phyloP scores from a whole-genome alignment of 306 rosid genomes.

The Glycine soja region DNA sequence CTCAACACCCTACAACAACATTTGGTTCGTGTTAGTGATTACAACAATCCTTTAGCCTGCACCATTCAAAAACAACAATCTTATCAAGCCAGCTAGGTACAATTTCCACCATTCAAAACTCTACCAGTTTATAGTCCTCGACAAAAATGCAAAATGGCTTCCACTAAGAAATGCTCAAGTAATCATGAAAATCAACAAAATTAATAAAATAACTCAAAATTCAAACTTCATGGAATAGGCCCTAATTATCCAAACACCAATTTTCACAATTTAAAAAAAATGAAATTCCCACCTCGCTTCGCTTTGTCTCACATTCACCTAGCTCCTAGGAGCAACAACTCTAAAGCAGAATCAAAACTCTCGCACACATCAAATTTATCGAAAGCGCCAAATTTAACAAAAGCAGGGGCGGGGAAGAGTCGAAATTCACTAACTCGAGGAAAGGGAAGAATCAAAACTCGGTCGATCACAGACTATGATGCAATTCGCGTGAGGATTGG shows the following conservation, averaged over 20 bases:
- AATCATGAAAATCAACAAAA: conserved; percentile 12
- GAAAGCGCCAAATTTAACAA: conserved; percentile 32
- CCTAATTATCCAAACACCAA: conserved; percentile 29
- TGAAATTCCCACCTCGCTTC: conserved; percentile 27
- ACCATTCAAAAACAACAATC: conserved; percentile 39
- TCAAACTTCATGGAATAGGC: neutral
- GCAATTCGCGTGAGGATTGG: neutral
- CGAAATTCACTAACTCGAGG: conserved; percentile 54
- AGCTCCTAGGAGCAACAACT: conserved; percentile 36
- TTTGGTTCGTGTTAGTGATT: conserved; percentile 1
- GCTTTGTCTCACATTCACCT: conserved; percentile 16
- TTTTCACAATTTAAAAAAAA: neutral
- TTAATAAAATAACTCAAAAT: neutral
- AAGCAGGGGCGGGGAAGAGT: conserved; percentile 29
- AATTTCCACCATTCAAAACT: neutral
- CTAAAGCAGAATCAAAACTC: conserved; percentile 43
- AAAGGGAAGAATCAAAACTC: conserved; percentile 35
- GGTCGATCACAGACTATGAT: conserved; percentile 39
- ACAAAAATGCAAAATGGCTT: conserved; percentile 5
- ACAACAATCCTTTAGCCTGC: conserved; percentile 45
- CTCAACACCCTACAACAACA: conserved; percentile 37
- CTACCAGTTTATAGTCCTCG: neutral
- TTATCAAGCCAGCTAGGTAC: conserved; percentile 33
- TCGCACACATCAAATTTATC: neutral
- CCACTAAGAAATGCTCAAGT: conserved; percentile 27